Evolutionary conservation across 768 basidiomycete species (phyloP).

Genomic region (Hypholoma fasciculare): DNA sequence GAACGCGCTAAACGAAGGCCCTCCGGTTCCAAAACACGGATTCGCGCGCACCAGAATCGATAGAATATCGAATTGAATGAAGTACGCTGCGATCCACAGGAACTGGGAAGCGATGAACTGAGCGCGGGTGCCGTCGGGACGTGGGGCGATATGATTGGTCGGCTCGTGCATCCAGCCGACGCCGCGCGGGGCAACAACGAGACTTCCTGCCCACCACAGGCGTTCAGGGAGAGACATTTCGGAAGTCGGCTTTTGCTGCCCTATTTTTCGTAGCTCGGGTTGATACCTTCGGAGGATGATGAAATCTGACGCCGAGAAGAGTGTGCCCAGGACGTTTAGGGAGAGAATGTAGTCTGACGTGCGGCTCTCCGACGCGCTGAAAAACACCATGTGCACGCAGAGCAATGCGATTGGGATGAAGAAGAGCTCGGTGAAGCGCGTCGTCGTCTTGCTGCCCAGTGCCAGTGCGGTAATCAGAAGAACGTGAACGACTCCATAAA

Average conservation of each 20-base stretch:
- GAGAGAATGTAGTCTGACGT: neutral
- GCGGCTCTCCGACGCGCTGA: neutral
- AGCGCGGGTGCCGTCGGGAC: neutral
- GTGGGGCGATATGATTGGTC: neutral
- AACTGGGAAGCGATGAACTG: constrained; percentile 5
- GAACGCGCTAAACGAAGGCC: neutral
- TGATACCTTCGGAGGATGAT: constrained; percentile 2
- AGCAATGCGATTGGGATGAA: constrained; percentile 2
- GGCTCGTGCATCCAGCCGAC: neutral
- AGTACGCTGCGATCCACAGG: neutral
- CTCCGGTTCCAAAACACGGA: neutral
- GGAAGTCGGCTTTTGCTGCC: constrained; percentile 2
- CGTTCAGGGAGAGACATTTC: constrained; percentile 5
- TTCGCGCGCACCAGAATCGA: neutral
- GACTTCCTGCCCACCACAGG: neutral
- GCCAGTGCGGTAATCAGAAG: neutral
- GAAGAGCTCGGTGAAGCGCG: constrained; percentile 1
- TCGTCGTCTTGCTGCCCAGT: neutral
- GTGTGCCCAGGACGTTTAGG: neutral
- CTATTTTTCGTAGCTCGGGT: constrained; percentile 4
- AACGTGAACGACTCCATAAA: neutral
- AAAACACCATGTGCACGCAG: neutral
- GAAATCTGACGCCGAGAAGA: constrained; percentile 1
- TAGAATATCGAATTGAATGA: neutral
- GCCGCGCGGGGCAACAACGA: neutral